These are phyloP conservation scores for Aspergillus sp. DNA, from an alignment of 2,329 filamentous ascomycete species.

Conservation along the genomic window DNA sequence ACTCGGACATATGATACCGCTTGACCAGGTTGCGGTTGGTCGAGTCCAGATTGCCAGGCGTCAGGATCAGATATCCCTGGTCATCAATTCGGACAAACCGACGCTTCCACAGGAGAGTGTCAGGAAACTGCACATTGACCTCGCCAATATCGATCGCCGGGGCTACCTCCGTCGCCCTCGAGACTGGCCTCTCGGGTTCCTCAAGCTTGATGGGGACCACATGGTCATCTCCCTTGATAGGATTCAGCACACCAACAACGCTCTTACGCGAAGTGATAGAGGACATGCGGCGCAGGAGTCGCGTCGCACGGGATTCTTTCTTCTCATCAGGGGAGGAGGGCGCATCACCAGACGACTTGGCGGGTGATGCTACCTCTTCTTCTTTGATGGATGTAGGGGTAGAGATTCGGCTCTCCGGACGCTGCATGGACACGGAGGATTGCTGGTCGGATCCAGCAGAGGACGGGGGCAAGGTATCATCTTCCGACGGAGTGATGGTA, in stretches of 20 bases:
- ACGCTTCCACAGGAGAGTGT: constrained; percentile 94
- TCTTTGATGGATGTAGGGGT: constrained; percentile 43
- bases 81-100: constrained; percentile 84
- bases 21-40: constrained; percentile 66
- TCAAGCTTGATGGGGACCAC: constrained; percentile 32
- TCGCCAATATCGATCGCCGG: constrained; percentile 75
- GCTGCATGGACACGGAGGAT: constrained; percentile 42
- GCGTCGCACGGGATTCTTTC: constrained; percentile 59
- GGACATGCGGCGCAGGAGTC: constrained; percentile 69
- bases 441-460: constrained; percentile 42
- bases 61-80: constrained; percentile 79
- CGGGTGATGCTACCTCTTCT: constrained; percentile 29
- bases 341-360: constrained; percentile 35
- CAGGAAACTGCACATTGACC: constrained; percentile 95
- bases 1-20: constrained; percentile 83
- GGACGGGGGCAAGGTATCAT: constrained; percentile 43
- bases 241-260: constrained; percentile 41
- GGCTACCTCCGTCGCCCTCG: constrained; percentile 27
- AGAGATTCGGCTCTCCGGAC: constrained; percentile 44
- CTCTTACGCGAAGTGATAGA: constrained; percentile 57
- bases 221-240: constrained; percentile 41
- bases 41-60: constrained; percentile 65
- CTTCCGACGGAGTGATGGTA: constrained; percentile 28
- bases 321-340: constrained; percentile 50
- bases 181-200: constrained; percentile 15